Evolutionary conservation across 2,329 filamentous ascomycete species (phyloP).

Genomic region (Beauveria rudraprayagi): DNA sequence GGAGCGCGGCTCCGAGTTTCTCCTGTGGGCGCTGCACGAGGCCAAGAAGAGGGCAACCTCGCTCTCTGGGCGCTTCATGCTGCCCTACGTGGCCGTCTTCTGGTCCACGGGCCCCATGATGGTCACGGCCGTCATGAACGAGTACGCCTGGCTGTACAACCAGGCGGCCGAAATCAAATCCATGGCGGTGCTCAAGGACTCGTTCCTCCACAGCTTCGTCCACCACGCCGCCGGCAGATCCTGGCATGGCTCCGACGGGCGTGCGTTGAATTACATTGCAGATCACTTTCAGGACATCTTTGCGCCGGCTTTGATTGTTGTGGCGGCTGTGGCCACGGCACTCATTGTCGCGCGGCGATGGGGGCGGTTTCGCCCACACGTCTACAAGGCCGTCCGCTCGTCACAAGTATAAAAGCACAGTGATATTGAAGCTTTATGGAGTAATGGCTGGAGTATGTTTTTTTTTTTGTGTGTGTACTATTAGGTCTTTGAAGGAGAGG

Average conservation of each 20-base stretch:
- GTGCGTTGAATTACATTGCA: conserved; percentile 15
- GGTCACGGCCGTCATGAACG: conserved; percentile 16
- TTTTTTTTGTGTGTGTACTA: neutral
- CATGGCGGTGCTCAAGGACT: conserved; percentile 14
- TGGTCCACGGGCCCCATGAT: conserved; percentile 21
- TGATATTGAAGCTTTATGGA: neutral
- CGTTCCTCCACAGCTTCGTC: conserved; percentile 9
- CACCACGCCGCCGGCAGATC: conserved; percentile 18
- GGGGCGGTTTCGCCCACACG: neutral
- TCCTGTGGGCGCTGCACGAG: conserved; percentile 17
- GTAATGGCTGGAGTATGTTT: no score
- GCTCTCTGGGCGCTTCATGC: conserved; percentile 11
- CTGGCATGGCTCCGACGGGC: conserved; percentile 19
- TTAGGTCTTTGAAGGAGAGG: neutral
- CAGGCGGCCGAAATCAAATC: neutral
- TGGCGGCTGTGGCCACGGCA: neutral
- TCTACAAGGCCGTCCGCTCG: neutral
- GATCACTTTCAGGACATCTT: conserved; percentile 10
- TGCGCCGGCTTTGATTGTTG: neutral
- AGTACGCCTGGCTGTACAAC: conserved; percentile 14
- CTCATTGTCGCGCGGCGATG: neutral
- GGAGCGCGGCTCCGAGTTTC: conserved; percentile 12
- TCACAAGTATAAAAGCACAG: neutral
- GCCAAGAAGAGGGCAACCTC: conserved; percentile 16
- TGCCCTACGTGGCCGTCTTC: conserved; percentile 19